Evolutionary conservation across 1,139 yeast species (phyloP).

Genomic region (Cylindricascospora bacillispora): DNA sequence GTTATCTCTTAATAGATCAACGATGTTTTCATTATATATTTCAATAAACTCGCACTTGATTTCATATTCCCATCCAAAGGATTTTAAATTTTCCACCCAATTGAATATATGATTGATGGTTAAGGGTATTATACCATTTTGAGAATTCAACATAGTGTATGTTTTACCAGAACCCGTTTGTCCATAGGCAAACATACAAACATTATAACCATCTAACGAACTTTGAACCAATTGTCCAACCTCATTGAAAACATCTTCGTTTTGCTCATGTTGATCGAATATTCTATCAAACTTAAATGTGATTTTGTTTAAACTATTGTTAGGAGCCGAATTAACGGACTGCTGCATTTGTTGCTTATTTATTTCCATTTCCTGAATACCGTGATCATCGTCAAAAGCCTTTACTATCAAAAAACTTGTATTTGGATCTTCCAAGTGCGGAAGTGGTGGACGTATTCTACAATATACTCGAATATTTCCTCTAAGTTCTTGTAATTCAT

Average conservation of each 20-base stretch:
- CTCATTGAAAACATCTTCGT: slow-evolving; percentile 64
- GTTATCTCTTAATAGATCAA: slow-evolving; percentile 43
- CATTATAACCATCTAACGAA: slow-evolving; percentile 81
- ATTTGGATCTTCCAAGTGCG: slow-evolving; percentile 17
- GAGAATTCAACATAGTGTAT: slow-evolving; percentile 65
- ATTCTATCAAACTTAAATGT: slow-evolving; percentile 70
- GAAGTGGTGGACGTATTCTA: slow-evolving; percentile 53
- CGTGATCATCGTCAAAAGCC: slow-evolving; percentile 39
- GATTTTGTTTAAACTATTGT: slow-evolving; percentile 22
- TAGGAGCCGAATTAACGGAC: slow-evolving; percentile 12
- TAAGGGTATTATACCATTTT: slow-evolving; percentile 72
- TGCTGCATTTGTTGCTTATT: slow-evolving; percentile 16
- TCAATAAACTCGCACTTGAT: slow-evolving; percentile 74
- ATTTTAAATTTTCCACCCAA: slow-evolving; percentile 37
- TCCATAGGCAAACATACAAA: slow-evolving; percentile 93
- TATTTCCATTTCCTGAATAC: slow-evolving; percentile 19
- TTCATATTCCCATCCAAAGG: slow-evolving; percentile 53
- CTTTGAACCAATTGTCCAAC: slow-evolving; percentile 81
- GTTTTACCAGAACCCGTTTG: slow-evolving; percentile 98
- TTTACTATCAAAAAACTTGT: slow-evolving; percentile 35
- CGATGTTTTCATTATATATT: slow-evolving; percentile 72
- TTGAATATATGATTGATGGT: slow-evolving; percentile 64
- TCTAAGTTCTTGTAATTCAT: slow-evolving; percentile 68
- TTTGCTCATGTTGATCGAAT: slow-evolving; percentile 42
- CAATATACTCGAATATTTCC: slow-evolving; percentile 92